Conservation (phyloP, 495 filamentous ascomycete species). For the Daldinia bambusicola region DNA sequence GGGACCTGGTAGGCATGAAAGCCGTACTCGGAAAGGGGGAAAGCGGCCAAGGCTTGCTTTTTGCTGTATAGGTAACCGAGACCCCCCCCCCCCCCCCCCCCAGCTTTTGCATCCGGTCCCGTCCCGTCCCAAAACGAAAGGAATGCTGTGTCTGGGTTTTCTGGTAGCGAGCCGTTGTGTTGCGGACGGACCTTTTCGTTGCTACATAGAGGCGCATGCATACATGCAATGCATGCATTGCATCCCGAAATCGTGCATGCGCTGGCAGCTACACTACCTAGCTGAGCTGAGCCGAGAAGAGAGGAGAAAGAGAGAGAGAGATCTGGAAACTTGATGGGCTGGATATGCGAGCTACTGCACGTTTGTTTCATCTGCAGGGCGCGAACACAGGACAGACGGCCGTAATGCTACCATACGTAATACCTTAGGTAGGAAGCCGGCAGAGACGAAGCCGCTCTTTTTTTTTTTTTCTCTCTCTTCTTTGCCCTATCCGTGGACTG, state of each 20-base stretch:
- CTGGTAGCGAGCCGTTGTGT: slow-evolving; percentile 34
- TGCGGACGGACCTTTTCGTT: slow-evolving; percentile 35
- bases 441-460: not conserved
- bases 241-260: slow-evolving; percentile 35
- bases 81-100: slow-evolving; percentile 10
- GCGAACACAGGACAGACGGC: slow-evolving; percentile 3
- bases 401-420: slow-evolving; percentile 1
- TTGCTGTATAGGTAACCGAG: slow-evolving; percentile 6
- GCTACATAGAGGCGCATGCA: slow-evolving; percentile 7
- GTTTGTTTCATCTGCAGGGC: slow-evolving; percentile 32
- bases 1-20: slow-evolving; percentile 29
- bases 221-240: slow-evolving; percentile 22
- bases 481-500: not conserved
- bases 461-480: not conserved
- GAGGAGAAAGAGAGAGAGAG: not conserved
- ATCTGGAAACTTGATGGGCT: slow-evolving; percentile 26
- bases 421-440: slow-evolving; percentile 11
- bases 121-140: slow-evolving; percentile 17
- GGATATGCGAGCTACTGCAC: slow-evolving; percentile 27
- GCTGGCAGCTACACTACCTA: not conserved
- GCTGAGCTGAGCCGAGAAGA: slow-evolving; percentile 3
- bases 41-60: slow-evolving; percentile 10
- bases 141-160: not conserved
- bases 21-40: slow-evolving; percentile 25
- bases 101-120: slow-evolving; percentile 30